Evolutionary conservation across 345 rosid species (phyloP), one percentile per base, ranked within the genome.

Genomic region (Heritiera littoralis): DNA sequence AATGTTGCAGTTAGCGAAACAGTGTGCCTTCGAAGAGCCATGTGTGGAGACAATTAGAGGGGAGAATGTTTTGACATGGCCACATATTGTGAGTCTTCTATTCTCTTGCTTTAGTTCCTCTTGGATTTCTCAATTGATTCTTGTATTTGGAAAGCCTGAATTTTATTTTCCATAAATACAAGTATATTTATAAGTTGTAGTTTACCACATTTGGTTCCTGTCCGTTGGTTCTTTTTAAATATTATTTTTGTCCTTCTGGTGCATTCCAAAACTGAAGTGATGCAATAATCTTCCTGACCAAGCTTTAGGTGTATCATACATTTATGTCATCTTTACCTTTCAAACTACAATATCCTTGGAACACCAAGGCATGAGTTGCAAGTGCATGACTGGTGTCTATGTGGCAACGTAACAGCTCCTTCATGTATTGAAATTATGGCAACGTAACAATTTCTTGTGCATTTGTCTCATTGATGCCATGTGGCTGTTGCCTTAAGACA

Each of bases 1-100:
- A 75, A 89, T 95, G 97, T 68, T 95, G 93, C 95, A 91, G 28
- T 81, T 95, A 74, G 99, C 99, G 70, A 94, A 91, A 86, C 98
- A 91, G 78, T 91, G 97, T 84, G 99, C 98, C 5, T 94, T 92
- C 82, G 98, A 96, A 83, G 99, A 93, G 84, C 99, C 98, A 59
- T 89, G 91, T 63, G 95, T 94, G 80, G 99, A 96, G 86, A 92
- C 97, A 73, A 89, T 96, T 82, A 74, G 87, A 4, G 97, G 97
- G 41, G 98, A 96, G 79, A 96, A 91, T 67, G 91, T 96, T 76
- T 84, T 96, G 88, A 91, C 98, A 30, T 92, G 97, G 98, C 97
- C 97, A 11, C 93, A 91, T 86, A 89, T 89, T 93, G 99, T 96
- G 84, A 88, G 89, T 80, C 76, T 81, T 83, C 32, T 45, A 58